These are phyloP conservation scores for Limonium bicolor DNA, from an alignment of 148 eudicot species.

Conservation along the genomic window DNA sequence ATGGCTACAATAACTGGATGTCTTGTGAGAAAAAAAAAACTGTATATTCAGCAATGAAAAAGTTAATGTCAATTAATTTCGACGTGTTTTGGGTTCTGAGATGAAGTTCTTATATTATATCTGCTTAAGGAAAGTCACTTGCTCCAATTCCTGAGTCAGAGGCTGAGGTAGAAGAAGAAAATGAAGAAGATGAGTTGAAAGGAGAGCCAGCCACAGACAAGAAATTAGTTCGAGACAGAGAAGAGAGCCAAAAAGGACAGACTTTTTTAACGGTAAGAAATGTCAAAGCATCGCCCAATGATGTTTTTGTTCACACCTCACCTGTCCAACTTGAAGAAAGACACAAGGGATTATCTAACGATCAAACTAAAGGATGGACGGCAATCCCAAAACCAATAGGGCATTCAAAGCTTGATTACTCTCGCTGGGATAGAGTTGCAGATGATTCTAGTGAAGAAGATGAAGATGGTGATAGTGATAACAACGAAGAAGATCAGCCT, in stretches of 20 bases:
- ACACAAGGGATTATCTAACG: slow-evolving; percentile 14
- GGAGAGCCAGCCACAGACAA: slow-evolving; percentile 2
- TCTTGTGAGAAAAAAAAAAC: no score
- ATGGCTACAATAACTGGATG: no score
- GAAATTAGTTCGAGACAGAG: slow-evolving; percentile 9
- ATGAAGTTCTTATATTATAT: slow-evolving; percentile 12
- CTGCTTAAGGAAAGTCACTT: slow-evolving; percentile 71
- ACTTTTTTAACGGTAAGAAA: slow-evolving; percentile 4
- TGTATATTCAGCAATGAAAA: no score
- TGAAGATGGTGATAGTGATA: slow-evolving; percentile 34
- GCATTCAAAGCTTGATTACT: slow-evolving; percentile 75
- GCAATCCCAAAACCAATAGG: slow-evolving; percentile 77
- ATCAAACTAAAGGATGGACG: slow-evolving; percentile 40
- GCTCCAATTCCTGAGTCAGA: slow-evolving; percentile 69
- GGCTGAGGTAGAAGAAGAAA: slow-evolving; percentile 18
- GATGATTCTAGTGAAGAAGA: slow-evolving; percentile 71
- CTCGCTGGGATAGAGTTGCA: slow-evolving; percentile 66
- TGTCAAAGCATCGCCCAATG: no score
- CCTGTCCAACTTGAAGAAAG: slow-evolving; percentile 9
- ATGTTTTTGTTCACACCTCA: slow-evolving; percentile 3
- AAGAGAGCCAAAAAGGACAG: slow-evolving; percentile 7
- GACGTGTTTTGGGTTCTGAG: not conserved
- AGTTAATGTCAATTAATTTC: no score
- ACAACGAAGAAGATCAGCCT: slow-evolving; percentile 57
- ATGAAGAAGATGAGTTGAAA: slow-evolving; percentile 18